Base-by-base conservation (phyloP, 83 land plant genomes). In the Diphasiastrum complanatum region DNA sequence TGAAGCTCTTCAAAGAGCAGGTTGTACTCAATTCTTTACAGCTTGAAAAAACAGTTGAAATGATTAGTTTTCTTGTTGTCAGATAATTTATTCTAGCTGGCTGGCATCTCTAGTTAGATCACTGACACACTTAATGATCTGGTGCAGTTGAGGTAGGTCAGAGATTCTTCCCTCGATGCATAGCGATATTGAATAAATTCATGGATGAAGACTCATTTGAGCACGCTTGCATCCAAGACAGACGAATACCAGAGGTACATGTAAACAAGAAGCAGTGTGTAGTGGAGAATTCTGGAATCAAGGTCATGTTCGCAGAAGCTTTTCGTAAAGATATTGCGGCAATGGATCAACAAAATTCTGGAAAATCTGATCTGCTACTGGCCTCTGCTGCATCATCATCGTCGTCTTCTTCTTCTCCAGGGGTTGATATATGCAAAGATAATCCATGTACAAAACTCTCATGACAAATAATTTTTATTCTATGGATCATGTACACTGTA, bases 111-210 rank as follows among this genome's bases (percentile, higher is more conserved):
- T 47, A 25, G 24, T 47, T 5, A 47, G 23, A 4, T 47, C 14
- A 25, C 24, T 47, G 18, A 19, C 4, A 19, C 18, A 47, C 14
- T 5, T 24, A 5, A 5, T 5, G 51, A 47, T 18, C 1, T 34
- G 20, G 28, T 61, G 56, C 83, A 89, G 96, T 83, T 66, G 88
- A 81, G 54, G 41, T 73, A 47, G 96, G 92, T 0, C 64, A 74
- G 14, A 64, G 67, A 16, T 83, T 68, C 47, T 89, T 86, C 45
- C 92, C 91, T 8, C 79, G 78, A 24, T 86, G 85, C 61, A 78
- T 92, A 12, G 71, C 67, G 29, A 79, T 83, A 19, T 67, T 89
- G 10, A 81, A 89, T 61, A 81, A 75, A 65, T 74, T 81, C 25
- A 51, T 86, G 72, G 85, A 74, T 2, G 85, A 81, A 50, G 92